Base-by-base conservation (phyloP, 2,329 filamentous ascomycete species). In the Colletotrichum sansevieriae region DNA sequence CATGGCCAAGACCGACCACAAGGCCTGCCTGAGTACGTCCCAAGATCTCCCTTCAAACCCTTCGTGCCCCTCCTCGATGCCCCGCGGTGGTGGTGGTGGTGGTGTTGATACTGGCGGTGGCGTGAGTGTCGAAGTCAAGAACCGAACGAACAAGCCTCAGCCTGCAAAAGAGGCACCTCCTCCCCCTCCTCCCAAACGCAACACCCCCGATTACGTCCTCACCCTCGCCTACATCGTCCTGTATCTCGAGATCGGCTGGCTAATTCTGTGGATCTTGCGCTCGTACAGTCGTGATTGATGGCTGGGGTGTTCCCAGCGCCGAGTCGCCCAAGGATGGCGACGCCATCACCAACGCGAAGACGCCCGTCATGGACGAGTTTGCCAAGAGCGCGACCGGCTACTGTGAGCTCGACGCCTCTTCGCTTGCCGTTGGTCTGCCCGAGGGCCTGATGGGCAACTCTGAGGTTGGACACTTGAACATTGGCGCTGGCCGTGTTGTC, bases 401-500 rank as follows among this genome's bases (percentile, higher is more conserved):
- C 84, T 94, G 93, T 72, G 91, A 97, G 83, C 91, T 99, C 71
- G 96, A 99, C 75, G 96, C 96, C 67, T 98, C 96, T 2, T 98
- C 96, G 49, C 88, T 97, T 70, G 96, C 96, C 52, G 96, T 99
- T 73, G 96, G 96, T 73, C 89, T 99, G 61, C 96, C 96, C 20
- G 95, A 99, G 79, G 96, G 96, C 68, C 86, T 99, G 73, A 99
- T 99, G 96, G 96, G 96, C 73, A 99, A 99, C 87, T 97, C 93
- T 75, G 96, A 99, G 83, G 96, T 99, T 80, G 96, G 96, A 71
- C 96, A 99, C 83, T 83, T 99, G 84, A 99, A 99, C 87, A 98
- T 99, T 80, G 96, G 96, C 76, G 96, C 96, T 68, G 96, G 96
- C 67, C 89, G 96, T 77, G 96, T 99, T 70, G 96, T 99, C 76